These are phyloP conservation scores for Eudorina sp. DNA, from an alignment of 139 green algal genomes.

Conservation along the genomic window DNA sequence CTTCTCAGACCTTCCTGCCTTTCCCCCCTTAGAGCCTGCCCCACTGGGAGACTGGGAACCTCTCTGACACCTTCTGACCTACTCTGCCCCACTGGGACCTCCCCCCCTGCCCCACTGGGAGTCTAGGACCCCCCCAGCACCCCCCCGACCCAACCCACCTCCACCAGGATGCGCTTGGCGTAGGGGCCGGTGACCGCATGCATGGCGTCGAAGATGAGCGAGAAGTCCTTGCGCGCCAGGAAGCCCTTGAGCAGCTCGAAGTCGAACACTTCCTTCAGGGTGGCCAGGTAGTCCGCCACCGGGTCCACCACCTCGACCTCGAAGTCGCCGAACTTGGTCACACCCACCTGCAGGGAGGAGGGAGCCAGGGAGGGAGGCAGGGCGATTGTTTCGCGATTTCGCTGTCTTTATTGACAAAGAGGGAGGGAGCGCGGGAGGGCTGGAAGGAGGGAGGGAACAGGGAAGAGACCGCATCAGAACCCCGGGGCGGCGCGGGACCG, in stretches of 20 bases:
- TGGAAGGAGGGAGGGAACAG: neutral
- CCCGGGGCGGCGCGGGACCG: too few species aligned
- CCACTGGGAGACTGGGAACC: too few species aligned
- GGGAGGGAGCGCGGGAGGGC: too few species aligned
- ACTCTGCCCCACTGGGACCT: too few species aligned
- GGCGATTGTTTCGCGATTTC: too few species aligned
- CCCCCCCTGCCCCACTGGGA: too few species aligned
- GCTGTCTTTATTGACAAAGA: too few species aligned
- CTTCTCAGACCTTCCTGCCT: neutral
- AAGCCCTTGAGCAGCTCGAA: conserved; percentile 92
- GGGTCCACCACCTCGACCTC: conserved; percentile 97
- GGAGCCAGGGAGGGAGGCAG: neutral
- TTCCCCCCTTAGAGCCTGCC: too few species aligned
- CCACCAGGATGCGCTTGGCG: conserved; percentile 92
- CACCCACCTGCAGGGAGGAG: conserved; percentile 59
- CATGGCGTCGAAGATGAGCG: conserved; percentile 96
- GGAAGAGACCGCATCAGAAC: too few species aligned
- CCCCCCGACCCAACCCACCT: conserved; percentile 66
- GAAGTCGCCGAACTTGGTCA: conserved; percentile 90
- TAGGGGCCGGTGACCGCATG: conserved; percentile 97
- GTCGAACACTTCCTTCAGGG: conserved; percentile 96
- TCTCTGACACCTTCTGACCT: too few species aligned
- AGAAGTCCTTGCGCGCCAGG: conserved; percentile 91
- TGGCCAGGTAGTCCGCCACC: conserved; percentile 93
- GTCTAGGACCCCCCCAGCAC: neutral